Conservation (phyloP, 129 eudicot species). For the Mikania micrantha region DNA sequence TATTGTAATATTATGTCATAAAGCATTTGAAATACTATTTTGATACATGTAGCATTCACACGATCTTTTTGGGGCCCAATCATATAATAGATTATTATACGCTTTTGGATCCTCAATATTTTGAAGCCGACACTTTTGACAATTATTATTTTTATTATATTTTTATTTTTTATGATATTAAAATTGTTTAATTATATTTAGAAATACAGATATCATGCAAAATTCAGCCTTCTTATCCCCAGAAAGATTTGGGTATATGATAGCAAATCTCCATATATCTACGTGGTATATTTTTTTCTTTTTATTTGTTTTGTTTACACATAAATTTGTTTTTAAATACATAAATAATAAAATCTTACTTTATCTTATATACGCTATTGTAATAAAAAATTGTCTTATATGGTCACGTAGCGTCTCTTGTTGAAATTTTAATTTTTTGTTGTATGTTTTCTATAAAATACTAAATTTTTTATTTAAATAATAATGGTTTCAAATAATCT, state of each 20-base stretch:
- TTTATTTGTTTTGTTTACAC: no score
- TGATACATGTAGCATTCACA: not conserved
- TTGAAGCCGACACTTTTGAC: not conserved
- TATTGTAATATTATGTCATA: no score
- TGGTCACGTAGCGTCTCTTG: no score
- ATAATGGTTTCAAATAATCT: no score
- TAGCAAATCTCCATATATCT: not conserved
- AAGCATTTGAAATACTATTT: not conserved
- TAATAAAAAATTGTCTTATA: no score
- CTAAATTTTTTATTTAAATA: no score
- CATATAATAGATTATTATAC: not conserved
- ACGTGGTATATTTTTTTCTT: not conserved
- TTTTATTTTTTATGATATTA: not conserved
- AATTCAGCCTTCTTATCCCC: constrained; percentile 1
- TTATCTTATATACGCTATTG: no score
- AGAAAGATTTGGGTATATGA: not conserved
- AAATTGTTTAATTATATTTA: not conserved
- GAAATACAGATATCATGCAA: not conserved
- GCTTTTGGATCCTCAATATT: not conserved
- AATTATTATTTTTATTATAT: not conserved
- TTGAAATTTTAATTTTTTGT: no score
- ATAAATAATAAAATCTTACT: no score
- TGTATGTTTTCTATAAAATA: no score
- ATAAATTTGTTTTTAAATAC: no score
- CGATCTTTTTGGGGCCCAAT: not conserved